Evolutionary conservation across 768 basidiomycete species (phyloP).

Genomic region (Mycena filopes): DNA sequence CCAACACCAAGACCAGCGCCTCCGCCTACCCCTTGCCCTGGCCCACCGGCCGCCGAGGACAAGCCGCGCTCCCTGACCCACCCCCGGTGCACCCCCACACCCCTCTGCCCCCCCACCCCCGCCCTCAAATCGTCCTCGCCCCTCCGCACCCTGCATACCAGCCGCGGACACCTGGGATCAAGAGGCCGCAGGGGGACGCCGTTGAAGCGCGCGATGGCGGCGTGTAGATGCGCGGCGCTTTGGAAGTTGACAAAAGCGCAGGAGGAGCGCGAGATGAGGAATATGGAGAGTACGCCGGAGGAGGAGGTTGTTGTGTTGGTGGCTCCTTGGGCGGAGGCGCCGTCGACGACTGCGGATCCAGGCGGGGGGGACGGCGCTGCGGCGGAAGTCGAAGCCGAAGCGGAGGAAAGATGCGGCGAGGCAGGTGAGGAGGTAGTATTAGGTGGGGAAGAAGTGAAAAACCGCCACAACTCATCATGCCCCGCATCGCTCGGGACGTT

Average conservation of each 20-base stretch:
- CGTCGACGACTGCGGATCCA: neutral
- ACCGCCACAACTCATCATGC: conserved; percentile 86
- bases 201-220: conserved; percentile 79
- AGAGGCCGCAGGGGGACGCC: conserved; percentile 73
- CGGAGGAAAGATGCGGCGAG: no score
- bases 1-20: conserved; percentile 16
- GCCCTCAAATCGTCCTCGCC: conserved; percentile 88
- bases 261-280: conserved; percentile 93
- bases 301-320: no score
- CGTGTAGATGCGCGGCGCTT: conserved; percentile 65
- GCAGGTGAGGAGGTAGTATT: no score
- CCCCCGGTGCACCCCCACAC: conserved; percentile 83
- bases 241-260: conserved; percentile 95
- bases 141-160: conserved; percentile 86
- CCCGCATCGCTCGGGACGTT: conserved; percentile 89
- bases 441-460: no score
- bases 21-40: no score
- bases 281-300: conserved; percentile 78
- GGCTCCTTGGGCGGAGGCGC: neutral
- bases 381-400: no score
- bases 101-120: conserved; percentile 93
- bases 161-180: conserved; percentile 77
- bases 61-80: conserved; percentile 90
- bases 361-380: no score
- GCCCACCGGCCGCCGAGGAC: no score